Base-by-base conservation (phyloP, 805 yeast species). In the Tetrapisispora pingtungensis region DNA sequence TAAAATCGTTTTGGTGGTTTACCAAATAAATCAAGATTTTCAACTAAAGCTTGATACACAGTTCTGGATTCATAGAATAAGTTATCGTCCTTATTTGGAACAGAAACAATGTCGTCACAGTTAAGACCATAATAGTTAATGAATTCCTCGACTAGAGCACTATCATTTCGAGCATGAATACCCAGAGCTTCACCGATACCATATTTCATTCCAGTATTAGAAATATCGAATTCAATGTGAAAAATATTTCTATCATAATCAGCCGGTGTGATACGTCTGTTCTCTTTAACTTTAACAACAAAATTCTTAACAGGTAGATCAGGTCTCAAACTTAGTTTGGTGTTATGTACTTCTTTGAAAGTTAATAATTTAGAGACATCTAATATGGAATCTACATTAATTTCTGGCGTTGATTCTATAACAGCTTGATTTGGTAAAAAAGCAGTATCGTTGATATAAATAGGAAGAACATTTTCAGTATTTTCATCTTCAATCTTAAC, bases 141-240 rank as follows among this genome's bases (percentile, higher is more conserved):
- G 66, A 90, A 90, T 51, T 73, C 72, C 37, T 71, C 75, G 43
- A 89, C 96, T 33, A 70, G 74, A 15, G 68, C 73, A 34, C 72
- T 62, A 54, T 78, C 74, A 69, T 90, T 90, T 59, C 90, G 80
- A 40, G 95, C 96, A 58, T 90, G 97, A 48, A 90, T 77, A 58
- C 97, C 97, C 48, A 90, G 76, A 18, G 97, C 96, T 72, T 90
- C 97, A 62, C 97, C 97, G 59, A 90, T 87, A 51, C 81, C 93
- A 62, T 90, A 90, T 41, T 78, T 85, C 60, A 90, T 72, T 22
- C 95, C 96, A 32, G 97, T 88, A 43, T 94, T 95, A 38, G 88
- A 67, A 59, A 81, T 77, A 62, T 90, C 97, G 54, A 90, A 87
- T 68, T 90, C 97, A 54, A 90, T 83, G 61, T 90, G 96, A 86